These are phyloP conservation scores for Wallacemonas rigidus DNA, from an alignment of 208 protist genomes.

Conservation along the genomic window DNA sequence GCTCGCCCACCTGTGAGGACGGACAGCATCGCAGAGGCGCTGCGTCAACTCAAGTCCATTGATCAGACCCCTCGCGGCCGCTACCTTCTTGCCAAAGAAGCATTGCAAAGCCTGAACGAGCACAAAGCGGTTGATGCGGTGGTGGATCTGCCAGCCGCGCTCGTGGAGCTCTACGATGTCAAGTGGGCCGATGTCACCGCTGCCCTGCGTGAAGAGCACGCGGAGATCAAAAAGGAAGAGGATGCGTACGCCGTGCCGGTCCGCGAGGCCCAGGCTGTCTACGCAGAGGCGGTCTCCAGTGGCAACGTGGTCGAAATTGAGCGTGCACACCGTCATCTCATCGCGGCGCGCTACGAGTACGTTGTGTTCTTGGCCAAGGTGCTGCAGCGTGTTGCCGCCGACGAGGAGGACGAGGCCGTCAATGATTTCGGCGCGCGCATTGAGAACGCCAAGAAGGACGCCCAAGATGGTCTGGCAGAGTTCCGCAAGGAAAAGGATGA, in stretches of 20 bases:
- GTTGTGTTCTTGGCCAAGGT: conserved; percentile 57
- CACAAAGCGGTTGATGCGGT: conserved; percentile 45
- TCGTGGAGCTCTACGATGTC: conserved; percentile 70
- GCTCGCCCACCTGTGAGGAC: conserved; percentile 51
- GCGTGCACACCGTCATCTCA: conserved; percentile 72
- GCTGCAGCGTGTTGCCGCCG: conserved; percentile 41
- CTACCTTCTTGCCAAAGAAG: conserved; percentile 64
- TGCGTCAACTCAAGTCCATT: conserved; percentile 45
- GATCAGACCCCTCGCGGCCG: conserved; percentile 58
- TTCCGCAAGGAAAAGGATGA: conserved; percentile 57
- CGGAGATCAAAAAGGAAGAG: conserved; percentile 52
- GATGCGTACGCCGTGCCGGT: conserved; percentile 39
- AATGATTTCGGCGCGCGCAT: conserved; percentile 47
- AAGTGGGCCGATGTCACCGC: conserved; percentile 66
- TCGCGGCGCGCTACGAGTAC: conserved; percentile 78
- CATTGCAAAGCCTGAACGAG: conserved; percentile 46
- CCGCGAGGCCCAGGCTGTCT: conserved; percentile 45
- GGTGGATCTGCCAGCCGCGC: conserved; percentile 47
- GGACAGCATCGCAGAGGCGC: conserved; percentile 34
- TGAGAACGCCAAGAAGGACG: conserved; percentile 49
- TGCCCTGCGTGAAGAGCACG: conserved; percentile 61
- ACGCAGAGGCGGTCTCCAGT: conserved; percentile 42
- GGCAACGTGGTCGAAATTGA: conserved; percentile 79
- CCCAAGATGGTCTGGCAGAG: conserved; percentile 45
- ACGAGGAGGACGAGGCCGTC: conserved; percentile 43